These are phyloP conservation scores for Eucalyptus polyanthemos DNA, from an alignment of 345 rosid genomes.

Conservation along the genomic window DNA sequence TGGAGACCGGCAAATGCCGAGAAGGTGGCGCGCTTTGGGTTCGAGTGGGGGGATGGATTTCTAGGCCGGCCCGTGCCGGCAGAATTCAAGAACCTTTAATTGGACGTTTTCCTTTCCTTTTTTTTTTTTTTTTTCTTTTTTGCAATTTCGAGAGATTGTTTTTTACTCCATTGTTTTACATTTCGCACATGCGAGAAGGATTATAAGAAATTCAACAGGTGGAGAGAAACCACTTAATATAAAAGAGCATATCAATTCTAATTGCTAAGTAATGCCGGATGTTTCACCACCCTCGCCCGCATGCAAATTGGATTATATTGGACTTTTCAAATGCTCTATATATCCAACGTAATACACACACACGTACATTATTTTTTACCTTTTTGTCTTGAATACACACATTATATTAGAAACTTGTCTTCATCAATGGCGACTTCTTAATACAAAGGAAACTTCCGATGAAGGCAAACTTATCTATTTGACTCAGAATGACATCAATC, in stretches of 20 bases:
- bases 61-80: background rate
- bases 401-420: background rate
- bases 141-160: too few relatives aligned
- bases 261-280: fast-evolving
- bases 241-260: fast-evolving
- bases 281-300: background rate
- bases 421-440: background rate
- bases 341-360: background rate
- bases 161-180: fast-evolving
- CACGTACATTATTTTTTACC: fast-evolving
- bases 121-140: too few relatives aligned
- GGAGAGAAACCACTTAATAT: fast-evolving
- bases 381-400: background rate
- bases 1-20: background rate
- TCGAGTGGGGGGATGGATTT: background rate
- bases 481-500: background rate
- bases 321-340: background rate
- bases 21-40: background rate
- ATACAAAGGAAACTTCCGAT: background rate
- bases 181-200: background rate
- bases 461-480: background rate
- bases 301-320: background rate
- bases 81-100: background rate
- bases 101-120: background rate
- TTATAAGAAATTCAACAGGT: fast-evolving